phyloP scores from a whole-genome alignment of 177 flowering plant species.

The Vitis hybrid region DNA sequence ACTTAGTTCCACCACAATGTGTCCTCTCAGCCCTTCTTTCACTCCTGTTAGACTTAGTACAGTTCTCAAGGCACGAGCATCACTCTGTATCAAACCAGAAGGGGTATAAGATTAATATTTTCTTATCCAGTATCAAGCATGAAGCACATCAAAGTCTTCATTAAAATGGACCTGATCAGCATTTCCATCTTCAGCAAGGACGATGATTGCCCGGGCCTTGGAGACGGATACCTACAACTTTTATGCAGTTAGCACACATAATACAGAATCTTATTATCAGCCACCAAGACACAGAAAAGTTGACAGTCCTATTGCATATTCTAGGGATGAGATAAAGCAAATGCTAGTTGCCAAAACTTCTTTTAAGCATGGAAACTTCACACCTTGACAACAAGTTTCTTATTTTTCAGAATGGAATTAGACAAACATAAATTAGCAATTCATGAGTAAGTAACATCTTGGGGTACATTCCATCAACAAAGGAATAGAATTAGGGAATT shows the following conservation, averaged over 20 bases:
- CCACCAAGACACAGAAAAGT: constrained; percentile 1
- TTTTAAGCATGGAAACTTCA: no score
- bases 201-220: constrained; percentile 81
- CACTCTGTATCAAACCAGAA: constrained; percentile 54
- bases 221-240: constrained; percentile 71
- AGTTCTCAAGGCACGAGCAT: constrained; percentile 84
- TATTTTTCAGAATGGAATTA: no score
- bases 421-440: no score
- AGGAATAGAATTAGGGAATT: no score
- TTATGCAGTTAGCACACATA: constrained; percentile 2
- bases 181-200: constrained; percentile 87
- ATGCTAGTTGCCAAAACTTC: background rate
- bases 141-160: constrained; percentile 1
- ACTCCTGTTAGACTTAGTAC: constrained; percentile 81
- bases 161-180: constrained; percentile 69
- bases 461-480: no score
- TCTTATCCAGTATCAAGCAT: constrained; percentile 5
- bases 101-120: background rate
- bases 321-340: background rate
- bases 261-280: background rate
- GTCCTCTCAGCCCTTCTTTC: constrained; percentile 79
- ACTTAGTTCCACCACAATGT: constrained; percentile 86
- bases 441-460: no score
- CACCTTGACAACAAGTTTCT: no score
- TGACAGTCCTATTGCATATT: background rate